A percentile compares a stretch with the other conserved stretches of the same genome.
phyloP scores from a whole-genome alignment of 2,329 filamentous ascomycete species.

The Xylaria sp. region DNA sequence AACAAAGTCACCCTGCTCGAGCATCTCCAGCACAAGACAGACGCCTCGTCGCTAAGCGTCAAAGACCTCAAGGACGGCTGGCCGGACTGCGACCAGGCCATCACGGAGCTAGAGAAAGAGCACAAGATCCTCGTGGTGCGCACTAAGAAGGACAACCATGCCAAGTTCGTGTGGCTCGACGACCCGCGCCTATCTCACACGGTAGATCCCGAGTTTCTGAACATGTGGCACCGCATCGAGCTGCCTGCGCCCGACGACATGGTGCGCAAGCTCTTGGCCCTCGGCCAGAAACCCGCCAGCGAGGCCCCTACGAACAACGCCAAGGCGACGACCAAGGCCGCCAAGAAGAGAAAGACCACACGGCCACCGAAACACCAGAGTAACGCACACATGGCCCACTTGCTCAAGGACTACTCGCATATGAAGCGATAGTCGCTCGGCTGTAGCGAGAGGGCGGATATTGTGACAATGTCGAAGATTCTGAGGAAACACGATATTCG shows the following conservation, averaged over 20 bases:
- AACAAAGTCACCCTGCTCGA: slow-evolving; percentile 80
- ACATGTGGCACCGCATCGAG: slow-evolving; percentile 83
- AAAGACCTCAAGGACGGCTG: slow-evolving; percentile 97
- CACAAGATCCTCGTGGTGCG: slow-evolving; percentile 86
- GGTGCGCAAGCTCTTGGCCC: slow-evolving; percentile 78
- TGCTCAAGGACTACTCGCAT: slow-evolving; percentile 69
- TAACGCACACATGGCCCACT: slow-evolving; percentile 85
- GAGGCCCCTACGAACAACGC: slow-evolving; percentile 75
- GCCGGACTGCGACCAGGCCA: slow-evolving; percentile 82
- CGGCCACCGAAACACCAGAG: slow-evolving; percentile 82
- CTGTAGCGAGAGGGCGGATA: not conserved
- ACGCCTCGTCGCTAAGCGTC: slow-evolving; percentile 82
- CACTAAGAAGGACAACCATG: slow-evolving; percentile 90
- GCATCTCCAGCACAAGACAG: slow-evolving; percentile 83
- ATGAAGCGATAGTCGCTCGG: slow-evolving; percentile 34
- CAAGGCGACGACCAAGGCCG: slow-evolving; percentile 63
- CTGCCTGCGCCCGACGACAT: slow-evolving; percentile 79
- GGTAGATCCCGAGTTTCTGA: slow-evolving; percentile 85
- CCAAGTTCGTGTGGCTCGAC: slow-evolving; percentile 89
- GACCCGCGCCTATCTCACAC: slow-evolving; percentile 79
- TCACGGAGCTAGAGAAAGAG: slow-evolving; percentile 80
- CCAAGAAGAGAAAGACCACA: slow-evolving; percentile 78
- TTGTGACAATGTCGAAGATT: no score
- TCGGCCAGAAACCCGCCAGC: slow-evolving; percentile 85
- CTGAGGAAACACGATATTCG: not conserved